These are phyloP conservation scores for Dioscorea dumetorum DNA, from an alignment of 106 monocot genomes.

Conservation along the genomic window DNA sequence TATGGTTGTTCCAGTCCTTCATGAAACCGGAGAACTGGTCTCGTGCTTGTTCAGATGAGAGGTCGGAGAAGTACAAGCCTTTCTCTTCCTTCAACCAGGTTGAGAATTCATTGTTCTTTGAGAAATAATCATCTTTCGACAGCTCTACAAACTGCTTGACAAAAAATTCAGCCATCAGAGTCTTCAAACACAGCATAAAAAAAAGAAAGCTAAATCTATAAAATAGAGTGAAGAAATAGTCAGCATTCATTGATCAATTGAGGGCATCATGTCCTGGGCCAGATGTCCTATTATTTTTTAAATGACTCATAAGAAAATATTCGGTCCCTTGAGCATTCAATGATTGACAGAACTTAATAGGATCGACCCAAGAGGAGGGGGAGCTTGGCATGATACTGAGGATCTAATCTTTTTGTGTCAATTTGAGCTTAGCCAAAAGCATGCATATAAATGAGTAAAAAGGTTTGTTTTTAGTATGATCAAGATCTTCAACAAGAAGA, in stretches of 20 bases:
- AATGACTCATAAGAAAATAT: too few relatives aligned
- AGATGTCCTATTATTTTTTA: neutral
- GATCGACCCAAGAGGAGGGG: too few relatives aligned
- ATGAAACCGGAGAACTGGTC: conserved; percentile 61
- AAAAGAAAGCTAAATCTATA: neutral
- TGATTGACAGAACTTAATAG: too few relatives aligned
- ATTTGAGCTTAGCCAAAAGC: too few relatives aligned
- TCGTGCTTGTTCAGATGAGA: conserved; percentile 64
- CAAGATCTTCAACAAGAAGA: too few relatives aligned
- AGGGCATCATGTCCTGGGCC: neutral
- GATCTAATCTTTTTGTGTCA: too few relatives aligned
- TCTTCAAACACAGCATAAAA: neutral
- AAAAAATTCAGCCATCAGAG: neutral
- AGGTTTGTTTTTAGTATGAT: too few relatives aligned
- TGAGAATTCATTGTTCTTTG: conserved; percentile 94
- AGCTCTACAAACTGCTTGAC: conserved; percentile 45
- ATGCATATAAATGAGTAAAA: too few relatives aligned
- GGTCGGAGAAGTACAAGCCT: conserved; percentile 66
- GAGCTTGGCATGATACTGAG: too few relatives aligned
- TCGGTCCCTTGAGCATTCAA: too few relatives aligned
- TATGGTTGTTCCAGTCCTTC: conserved; percentile 65
- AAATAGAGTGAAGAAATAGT: neutral
- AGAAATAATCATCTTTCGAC: conserved; percentile 70
- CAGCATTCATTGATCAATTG: neutral
- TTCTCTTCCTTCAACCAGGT: conserved; percentile 93